These are phyloP conservation scores for Ambrosiella xylebori DNA, from an alignment of 2,329 filamentous ascomycete genomes.

Conservation along the genomic window DNA sequence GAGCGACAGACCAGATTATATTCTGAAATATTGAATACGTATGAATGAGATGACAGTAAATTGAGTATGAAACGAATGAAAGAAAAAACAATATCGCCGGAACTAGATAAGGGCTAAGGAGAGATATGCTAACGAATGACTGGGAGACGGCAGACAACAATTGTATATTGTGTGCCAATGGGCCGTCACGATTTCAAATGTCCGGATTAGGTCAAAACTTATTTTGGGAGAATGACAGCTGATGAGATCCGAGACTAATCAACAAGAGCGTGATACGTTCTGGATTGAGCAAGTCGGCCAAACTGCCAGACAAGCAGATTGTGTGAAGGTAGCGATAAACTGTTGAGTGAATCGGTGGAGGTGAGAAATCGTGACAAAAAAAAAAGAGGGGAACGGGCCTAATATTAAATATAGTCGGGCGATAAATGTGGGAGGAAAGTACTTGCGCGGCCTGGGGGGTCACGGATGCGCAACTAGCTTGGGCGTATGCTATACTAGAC, in stretches of 20 bases:
- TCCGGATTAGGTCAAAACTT: no score
- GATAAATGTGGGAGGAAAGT: constrained; percentile 2
- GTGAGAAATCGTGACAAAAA: not conserved
- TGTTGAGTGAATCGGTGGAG: not conserved
- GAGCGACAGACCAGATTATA: constrained; percentile 5
- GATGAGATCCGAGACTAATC: not conserved
- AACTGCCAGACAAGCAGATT: not conserved
- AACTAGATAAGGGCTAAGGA: not conserved
- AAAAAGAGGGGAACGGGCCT: not conserved
- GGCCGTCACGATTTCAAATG: not conserved
- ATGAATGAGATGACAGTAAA: not conserved
- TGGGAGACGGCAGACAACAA: not conserved
- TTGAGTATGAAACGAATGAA: not conserved
- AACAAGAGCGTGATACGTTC: not conserved
- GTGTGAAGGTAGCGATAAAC: not conserved
- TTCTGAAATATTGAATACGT: not conserved
- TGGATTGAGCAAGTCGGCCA: not conserved
- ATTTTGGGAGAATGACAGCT: no score
- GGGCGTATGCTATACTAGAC: not conserved
- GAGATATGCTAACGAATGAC: not conserved
- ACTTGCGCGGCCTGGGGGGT: not conserved
- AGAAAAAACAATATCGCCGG: not conserved
- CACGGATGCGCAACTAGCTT: not conserved
- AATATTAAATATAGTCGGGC: not conserved
- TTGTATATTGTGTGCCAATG: not conserved